Base-by-base conservation (phyloP, 805 yeast genomes). In the Kregervanrija pseudodelftensis region DNA sequence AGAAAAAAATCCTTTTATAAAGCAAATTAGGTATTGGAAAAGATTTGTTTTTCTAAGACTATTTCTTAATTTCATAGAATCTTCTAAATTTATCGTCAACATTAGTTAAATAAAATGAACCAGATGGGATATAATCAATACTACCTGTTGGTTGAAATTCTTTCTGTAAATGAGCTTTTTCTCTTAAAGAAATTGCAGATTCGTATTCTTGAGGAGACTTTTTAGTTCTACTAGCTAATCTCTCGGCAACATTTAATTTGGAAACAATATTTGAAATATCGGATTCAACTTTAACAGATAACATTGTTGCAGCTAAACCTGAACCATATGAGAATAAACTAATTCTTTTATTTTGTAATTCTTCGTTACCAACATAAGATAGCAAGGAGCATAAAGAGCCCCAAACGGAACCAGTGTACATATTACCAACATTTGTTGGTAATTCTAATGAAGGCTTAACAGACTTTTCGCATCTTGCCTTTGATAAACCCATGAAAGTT, bases 281-380 rank as follows among this genome's bases (percentile, higher is more conserved):
- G 47, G 95, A 96, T 51, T 73, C 77, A 50, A 93, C 86, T 50
- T 70, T 77, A 53, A 82, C 79, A 37, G 95, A 83, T 70, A 79
- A 85, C 67, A 93, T 72, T 35, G 96, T 79, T 13, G 98, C 76
- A 38, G 99, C 99, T 51, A 93, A 78, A 61, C 99, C 99, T 12
- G 98, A 91, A 55, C 99, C 99, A 67, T 93, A 93, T 15, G 99
- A 93, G 74, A 90, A 93, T 58, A 90, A 64, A 57, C 96, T 95
- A 60, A 93, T 74, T 67, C 96, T 80, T 74, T 89, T 87, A 57
- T 77, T 77, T 66, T 82, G 88, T 56, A 91, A 75, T 44, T 76
- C 69, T 39, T 82, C 93, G 44, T 77, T 74, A 37, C 87, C 90
- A 50, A 83, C 84, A 61, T 73, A 85, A 62, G 75, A 79, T 57